These are phyloP conservation scores for Daucus carota DNA, from an alignment of 129 eudicot genomes.

Conservation along the genomic window DNA sequence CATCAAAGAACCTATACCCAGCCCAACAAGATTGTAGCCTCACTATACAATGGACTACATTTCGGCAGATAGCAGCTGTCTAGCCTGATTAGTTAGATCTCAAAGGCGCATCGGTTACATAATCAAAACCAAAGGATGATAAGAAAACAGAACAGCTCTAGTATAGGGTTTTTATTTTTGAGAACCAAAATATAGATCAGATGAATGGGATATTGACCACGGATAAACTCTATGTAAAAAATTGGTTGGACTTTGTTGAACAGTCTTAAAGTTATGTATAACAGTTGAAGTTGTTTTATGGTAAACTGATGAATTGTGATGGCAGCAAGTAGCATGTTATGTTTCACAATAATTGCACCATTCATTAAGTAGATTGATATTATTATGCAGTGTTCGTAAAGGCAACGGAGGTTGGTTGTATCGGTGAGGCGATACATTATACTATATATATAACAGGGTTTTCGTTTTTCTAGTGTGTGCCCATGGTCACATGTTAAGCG, in stretches of 20 bases:
- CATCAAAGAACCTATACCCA: conserved; percentile 9
- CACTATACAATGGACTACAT: background rate
- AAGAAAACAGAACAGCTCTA: background rate
- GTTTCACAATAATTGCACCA: background rate
- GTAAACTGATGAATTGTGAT: background rate
- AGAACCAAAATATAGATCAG: background rate
- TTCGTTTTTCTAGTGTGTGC: no score
- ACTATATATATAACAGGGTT: no score
- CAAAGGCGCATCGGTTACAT: background rate
- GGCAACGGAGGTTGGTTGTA: conserved; percentile 39
- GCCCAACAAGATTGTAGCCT: conserved; percentile 10
- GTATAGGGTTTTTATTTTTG: background rate
- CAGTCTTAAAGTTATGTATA: background rate
- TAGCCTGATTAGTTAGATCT: background rate
- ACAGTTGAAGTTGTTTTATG: background rate
- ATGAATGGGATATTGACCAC: background rate
- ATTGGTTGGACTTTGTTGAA: background rate
- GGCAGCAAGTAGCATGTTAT: conserved; percentile 6
- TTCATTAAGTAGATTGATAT: background rate
- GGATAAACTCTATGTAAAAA: background rate
- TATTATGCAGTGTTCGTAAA: conserved; percentile 31
- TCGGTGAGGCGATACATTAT: no score
- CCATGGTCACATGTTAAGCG: no score
- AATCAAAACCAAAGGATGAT: background rate
- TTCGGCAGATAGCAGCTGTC: no score